Base-by-base conservation (phyloP, 805 yeast species). In the Wickerhamiella spandovensis region DNA sequence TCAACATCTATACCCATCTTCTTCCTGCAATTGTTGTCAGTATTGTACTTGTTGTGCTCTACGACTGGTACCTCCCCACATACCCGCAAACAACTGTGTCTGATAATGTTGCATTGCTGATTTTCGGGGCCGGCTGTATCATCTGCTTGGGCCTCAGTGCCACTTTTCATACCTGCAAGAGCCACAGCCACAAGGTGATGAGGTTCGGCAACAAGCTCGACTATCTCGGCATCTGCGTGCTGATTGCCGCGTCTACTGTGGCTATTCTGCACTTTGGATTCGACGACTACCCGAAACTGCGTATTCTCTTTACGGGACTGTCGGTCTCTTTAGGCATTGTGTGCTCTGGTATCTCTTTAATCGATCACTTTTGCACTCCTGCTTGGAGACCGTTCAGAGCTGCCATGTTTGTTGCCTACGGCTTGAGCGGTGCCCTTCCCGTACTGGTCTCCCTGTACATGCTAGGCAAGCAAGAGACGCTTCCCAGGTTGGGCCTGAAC, bases 341-440 rank as follows among this genome's bases (percentile, higher is more conserved):
- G 1, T 86, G 95, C 58, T 73, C 82, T 0, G 60, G 72, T 0
- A 71, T 84, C 32, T 82, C 92, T 0, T 66, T 86, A 53, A 72
- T 76, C 50, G 79, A 81, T 5, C 72, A 71, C 53, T 88, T 89
- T 61, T 71, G 86, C n/a, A 65, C 81, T 4, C 75, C 82, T 5
- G 73, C 70, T 28, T 87, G 85, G 80, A 74, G 95, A 37, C 79
- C 89, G 1, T 75, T 76, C 51, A 70, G 97, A 48, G 90, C 96
- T 0, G 55, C 73, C 0, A 77, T 88, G 77, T 88, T 88, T 65
- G 81, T 88, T 8, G 58, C 74, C 2, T 88, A 89, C 67, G 96
- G 96, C 0, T 69, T 86, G 20, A 78, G 87, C 1, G 90, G 92
- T 0, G 71, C 76, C 0, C 64, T 86, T 4, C 96, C 96, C 0